A percentile compares a stretch with the other conserved stretches of the same genome.
These are phyloP conservation scores for Solanum verrucosum DNA, from an alignment of 257 asterid species.

Conservation along the genomic window DNA sequence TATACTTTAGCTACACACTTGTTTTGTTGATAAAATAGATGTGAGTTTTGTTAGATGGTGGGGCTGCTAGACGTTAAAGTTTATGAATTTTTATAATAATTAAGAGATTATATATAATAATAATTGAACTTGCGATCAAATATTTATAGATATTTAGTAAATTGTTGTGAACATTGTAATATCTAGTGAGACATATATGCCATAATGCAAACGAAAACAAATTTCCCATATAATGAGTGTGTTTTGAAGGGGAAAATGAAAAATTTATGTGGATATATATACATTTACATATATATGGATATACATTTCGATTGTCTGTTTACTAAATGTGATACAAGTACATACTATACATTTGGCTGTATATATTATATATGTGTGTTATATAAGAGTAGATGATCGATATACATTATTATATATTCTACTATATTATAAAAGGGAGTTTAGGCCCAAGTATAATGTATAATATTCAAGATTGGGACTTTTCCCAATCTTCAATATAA, in stretches of 20 bases:
- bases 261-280: not conserved
- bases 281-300: not conserved
- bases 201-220: not conserved
- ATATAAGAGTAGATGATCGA: too few relatives aligned
- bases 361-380: too few relatives aligned
- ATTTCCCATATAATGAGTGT: not conserved
- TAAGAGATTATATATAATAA: not conserved
- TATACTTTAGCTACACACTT: not conserved
- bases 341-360: not conserved
- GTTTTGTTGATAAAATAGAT: not conserved
- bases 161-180: too few relatives aligned
- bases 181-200: not conserved
- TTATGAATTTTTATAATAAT: not conserved
- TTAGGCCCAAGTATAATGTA: too few relatives aligned
- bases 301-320: not conserved
- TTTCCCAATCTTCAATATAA: too few relatives aligned
- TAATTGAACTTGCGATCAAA: not conserved
- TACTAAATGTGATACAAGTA: not conserved
- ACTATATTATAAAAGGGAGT: too few relatives aligned
- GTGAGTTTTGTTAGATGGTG: not conserved
- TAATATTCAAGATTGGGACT: too few relatives aligned
- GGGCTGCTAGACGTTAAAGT: rapidly evolving
- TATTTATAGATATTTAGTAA: not conserved
- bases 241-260: not conserved
- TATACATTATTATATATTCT: too few relatives aligned